phyloP scores from a whole-genome alignment of 257 asterid genomes.

The Penstemon barbatus region DNA sequence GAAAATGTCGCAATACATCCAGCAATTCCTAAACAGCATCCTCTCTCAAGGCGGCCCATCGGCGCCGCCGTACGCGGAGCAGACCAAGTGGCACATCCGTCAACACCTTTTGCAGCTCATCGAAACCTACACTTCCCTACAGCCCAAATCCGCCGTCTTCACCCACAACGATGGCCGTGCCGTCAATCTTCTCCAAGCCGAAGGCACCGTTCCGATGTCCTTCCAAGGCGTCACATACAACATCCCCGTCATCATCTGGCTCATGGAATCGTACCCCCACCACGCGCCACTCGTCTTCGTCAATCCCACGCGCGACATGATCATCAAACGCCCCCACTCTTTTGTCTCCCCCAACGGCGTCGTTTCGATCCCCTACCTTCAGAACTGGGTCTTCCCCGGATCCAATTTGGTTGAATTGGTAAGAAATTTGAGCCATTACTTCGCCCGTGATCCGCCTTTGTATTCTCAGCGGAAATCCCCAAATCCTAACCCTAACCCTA shows the following conservation, averaged over 20 bases:
- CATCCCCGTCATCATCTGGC: conserved; percentile 84
- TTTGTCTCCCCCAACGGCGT: conserved; percentile 86
- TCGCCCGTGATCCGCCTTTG: conserved; percentile 87
- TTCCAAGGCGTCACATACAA: conserved; percentile 73
- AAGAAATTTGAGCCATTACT: conserved; percentile 54
- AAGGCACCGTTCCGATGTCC: conserved; percentile 83
- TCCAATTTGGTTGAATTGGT: conserved; percentile 77
- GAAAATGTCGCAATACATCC: conserved; percentile 53
- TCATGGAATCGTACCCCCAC: conserved; percentile 85
- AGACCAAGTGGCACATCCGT: conserved; percentile 72
- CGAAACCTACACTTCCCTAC: conserved; percentile 72
- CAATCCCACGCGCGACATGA: conserved; percentile 86
- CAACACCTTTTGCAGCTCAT: conserved; percentile 67
- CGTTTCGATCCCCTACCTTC: conserved; percentile 72
- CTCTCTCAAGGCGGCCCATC: conserved; percentile 82
- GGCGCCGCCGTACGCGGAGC: conserved; percentile 78
- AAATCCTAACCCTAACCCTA: conserved; percentile 44
- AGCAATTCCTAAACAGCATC: conserved; percentile 71
- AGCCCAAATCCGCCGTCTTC: conserved; percentile 71
- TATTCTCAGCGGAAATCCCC: conserved; percentile 63
- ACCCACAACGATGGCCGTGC: conserved; percentile 97
- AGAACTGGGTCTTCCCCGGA: conserved; percentile 80
- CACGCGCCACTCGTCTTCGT: conserved; percentile 86
- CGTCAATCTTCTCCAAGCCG: conserved; percentile 80
- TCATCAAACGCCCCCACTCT: conserved; percentile 76